phyloP scores from a whole-genome alignment of 805 yeast species.

The Nakazawaea pomicola region DNA sequence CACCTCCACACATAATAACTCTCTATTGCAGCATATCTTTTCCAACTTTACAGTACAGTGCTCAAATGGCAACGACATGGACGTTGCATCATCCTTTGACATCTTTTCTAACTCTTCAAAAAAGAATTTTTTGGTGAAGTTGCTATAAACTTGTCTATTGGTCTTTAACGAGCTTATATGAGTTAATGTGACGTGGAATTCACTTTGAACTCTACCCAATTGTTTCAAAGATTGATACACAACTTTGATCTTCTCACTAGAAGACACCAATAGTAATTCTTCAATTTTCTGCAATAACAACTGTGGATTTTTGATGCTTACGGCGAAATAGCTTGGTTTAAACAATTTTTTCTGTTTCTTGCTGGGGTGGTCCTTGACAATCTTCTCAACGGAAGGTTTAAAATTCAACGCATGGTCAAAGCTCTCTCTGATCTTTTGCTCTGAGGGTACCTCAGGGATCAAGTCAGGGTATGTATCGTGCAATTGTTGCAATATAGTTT shows the following conservation, averaged over 20 bases:
- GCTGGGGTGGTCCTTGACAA: slow-evolving; percentile 18
- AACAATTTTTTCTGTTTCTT: slow-evolving; percentile 13
- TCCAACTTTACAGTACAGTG: slow-evolving; percentile 36
- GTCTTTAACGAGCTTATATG: slow-evolving; percentile 29
- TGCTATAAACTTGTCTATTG: slow-evolving; percentile 3
- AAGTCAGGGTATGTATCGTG: slow-evolving; percentile 38
- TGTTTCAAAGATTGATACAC: slow-evolving; percentile 20
- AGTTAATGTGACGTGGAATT: slow-evolving; percentile 65
- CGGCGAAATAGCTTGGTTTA: slow-evolving; percentile 42
- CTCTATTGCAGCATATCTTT: slow-evolving; percentile 44
- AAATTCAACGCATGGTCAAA: slow-evolving; percentile 48
- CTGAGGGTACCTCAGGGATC: slow-evolving; percentile 35
- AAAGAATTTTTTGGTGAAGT: slow-evolving; percentile 15
- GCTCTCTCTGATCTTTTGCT: slow-evolving; percentile 37
- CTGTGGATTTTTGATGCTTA: slow-evolving; percentile 25
- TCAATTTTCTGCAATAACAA: slow-evolving; percentile 15
- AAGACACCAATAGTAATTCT: slow-evolving; percentile 11
- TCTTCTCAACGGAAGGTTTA: slow-evolving; percentile 45
- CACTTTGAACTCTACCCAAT: slow-evolving; percentile 37
- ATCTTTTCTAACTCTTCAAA: slow-evolving; percentile 16
- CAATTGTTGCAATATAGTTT: slow-evolving; percentile 34
- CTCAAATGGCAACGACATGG: slow-evolving; percentile 16
- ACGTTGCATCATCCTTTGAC: slow-evolving; percentile 8
- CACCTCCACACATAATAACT: slow-evolving; percentile 52
- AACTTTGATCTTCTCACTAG: slow-evolving; percentile 4